Percentiles rank a stretch among this genome's conserved stretches.
Evolutionary conservation across 768 basidiomycete genomes (phyloP).

Genomic region (Mycena belliarum): DNA sequence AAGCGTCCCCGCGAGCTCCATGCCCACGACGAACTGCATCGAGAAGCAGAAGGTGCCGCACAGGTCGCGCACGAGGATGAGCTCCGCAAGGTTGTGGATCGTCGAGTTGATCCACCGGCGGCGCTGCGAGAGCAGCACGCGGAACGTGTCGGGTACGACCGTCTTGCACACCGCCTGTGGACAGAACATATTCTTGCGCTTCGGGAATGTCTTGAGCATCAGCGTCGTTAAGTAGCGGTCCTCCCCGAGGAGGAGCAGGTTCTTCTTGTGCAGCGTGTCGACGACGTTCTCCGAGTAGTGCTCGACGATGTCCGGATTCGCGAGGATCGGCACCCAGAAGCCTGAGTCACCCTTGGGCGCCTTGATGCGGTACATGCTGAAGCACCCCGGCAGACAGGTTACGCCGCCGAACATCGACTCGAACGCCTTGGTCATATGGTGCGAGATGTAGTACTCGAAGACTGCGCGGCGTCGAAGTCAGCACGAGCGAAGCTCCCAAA

Average conservation of each 20-base stretch:
- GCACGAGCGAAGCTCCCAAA: neutral
- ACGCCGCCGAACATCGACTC: slow-evolving; percentile 99
- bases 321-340: slow-evolving; percentile 98
- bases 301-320: slow-evolving; percentile 97
- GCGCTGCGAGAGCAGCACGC: slow-evolving; percentile 90
- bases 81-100: slow-evolving; percentile 94
- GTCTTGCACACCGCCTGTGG: slow-evolving; percentile 99
- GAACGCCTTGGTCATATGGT: slow-evolving; percentile 98
- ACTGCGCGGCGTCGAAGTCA: slow-evolving; percentile 47
- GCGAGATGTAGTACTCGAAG: slow-evolving; percentile 99
- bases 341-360: slow-evolving; percentile 95
- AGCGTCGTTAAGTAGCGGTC: slow-evolving; percentile 99
- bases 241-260: slow-evolving; percentile 93
- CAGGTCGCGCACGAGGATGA: slow-evolving; percentile 93
- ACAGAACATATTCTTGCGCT: slow-evolving; percentile 98
- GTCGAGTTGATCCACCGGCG: slow-evolving; percentile 99
- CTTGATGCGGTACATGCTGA: slow-evolving; percentile 99
- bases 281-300: slow-evolving; percentile 99
- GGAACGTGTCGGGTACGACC: slow-evolving; percentile 95
- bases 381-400: slow-evolving; percentile 98
- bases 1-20: slow-evolving; percentile 96
- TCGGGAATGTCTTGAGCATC: slow-evolving; percentile 98
- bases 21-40: slow-evolving; percentile 98
- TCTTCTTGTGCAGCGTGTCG: slow-evolving; percentile 99
- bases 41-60: slow-evolving; percentile 99